Conservation (phyloP, 225 moss, liverwort and hornwort genomes). For the Physcomitrium patens region DNA sequence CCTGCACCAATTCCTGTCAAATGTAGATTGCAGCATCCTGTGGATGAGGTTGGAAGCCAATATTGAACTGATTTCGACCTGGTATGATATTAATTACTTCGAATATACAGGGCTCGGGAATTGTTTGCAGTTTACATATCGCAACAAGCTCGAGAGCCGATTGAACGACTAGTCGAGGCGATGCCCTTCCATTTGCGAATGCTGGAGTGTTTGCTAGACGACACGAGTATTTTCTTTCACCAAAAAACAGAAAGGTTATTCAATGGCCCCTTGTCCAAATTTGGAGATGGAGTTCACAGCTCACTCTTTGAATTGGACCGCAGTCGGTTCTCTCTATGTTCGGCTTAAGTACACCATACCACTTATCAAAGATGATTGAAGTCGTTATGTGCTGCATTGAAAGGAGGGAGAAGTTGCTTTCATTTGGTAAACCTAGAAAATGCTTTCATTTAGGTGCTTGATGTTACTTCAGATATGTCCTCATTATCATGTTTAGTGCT, state of each 20-base stretch:
- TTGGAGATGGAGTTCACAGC: conserved; percentile 14
- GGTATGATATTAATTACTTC: conserved; percentile 20
- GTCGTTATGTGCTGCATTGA: conserved; percentile 6
- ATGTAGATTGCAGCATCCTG: background rate
- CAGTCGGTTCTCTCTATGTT: background rate
- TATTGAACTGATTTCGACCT: conserved; percentile 15
- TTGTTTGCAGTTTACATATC: conserved; percentile 75
- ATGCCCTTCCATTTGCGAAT: conserved; percentile 94
- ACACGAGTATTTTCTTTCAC: conserved; percentile 88
- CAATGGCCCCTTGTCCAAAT: conserved; percentile 28
- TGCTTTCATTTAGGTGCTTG: background rate
- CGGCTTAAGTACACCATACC: background rate
- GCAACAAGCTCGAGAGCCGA: conserved; percentile 65
- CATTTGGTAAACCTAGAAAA: background rate
- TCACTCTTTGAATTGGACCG: background rate
- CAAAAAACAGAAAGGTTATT: conserved; percentile 83
- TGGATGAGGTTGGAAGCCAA: background rate
- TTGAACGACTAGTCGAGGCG: conserved; percentile 51
- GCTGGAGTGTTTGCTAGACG: conserved; percentile 87
- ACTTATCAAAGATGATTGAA: background rate
- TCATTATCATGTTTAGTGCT: background rate
- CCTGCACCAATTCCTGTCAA: conserved; percentile 5
- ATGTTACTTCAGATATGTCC: background rate
- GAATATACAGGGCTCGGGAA: conserved; percentile 68
- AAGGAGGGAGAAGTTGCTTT: conserved; percentile 9